Evolutionary conservation across 495 filamentous ascomycete species (phyloP).

Genomic region (Amorphotheca resinae): DNA sequence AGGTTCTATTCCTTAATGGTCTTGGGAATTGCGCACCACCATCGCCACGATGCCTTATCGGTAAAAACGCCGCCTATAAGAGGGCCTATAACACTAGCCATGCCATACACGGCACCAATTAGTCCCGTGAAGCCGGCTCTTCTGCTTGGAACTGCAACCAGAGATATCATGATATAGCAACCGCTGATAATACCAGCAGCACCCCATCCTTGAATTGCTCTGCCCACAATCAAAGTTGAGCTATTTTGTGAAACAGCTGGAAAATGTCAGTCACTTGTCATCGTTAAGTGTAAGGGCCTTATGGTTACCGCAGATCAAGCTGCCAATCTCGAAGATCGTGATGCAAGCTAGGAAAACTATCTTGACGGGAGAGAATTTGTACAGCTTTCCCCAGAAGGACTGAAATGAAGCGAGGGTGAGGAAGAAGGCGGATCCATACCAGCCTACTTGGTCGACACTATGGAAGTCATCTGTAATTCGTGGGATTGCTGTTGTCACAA

Average conservation of each 20-base stretch:
- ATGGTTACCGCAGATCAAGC: constrained; percentile 29
- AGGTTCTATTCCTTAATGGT: too few relatives aligned
- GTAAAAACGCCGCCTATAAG: constrained; percentile 53
- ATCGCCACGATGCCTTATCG: constrained; percentile 44
- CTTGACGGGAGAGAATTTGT: too few relatives aligned
- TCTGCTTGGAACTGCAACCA: constrained; percentile 33
- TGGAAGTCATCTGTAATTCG: constrained; percentile 35
- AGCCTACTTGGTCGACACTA: constrained; percentile 33
- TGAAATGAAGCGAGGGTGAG: constrained; percentile 32
- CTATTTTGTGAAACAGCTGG: constrained; percentile 42
- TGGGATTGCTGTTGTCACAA: constrained; percentile 36
- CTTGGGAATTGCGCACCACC: constrained; percentile 41
- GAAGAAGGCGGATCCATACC: constrained; percentile 38
- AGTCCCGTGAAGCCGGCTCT: constrained; percentile 31
- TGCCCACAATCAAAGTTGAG: constrained; percentile 40
- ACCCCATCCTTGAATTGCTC: constrained; percentile 43
- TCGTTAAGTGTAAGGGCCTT: constrained; percentile 31
- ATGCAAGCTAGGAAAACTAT: constrained; percentile 22
- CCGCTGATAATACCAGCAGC: constrained; percentile 31
- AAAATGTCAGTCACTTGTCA: constrained; percentile 39
- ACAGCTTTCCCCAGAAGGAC: too few relatives aligned
- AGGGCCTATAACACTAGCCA: constrained; percentile 31
- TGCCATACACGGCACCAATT: constrained; percentile 33
- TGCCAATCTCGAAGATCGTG: neutral
- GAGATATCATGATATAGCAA: constrained; percentile 36